Conservation (phyloP, 106 monocot genomes). For the Platanthera guangdongensis region DNA sequence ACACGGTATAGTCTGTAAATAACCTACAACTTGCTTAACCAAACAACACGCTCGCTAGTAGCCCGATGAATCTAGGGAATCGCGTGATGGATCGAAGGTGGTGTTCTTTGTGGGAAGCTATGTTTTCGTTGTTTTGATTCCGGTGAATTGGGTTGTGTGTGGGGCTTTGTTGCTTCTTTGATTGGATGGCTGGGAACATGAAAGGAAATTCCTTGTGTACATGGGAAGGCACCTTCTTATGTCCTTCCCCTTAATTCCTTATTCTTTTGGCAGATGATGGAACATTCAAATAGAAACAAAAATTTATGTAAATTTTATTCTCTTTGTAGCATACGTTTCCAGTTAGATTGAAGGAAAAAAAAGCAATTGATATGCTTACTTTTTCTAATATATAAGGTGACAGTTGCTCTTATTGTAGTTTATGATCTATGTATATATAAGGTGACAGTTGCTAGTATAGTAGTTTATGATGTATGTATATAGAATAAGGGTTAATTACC, state of each 20-base stretch:
- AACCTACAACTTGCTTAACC: background rate
- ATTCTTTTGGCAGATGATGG: background rate
- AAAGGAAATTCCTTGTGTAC: background rate
- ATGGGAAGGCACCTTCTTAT: background rate
- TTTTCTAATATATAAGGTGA: background rate
- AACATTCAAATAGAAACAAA: no score
- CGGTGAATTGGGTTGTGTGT: background rate
- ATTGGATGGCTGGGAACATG: background rate
- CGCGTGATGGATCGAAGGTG: background rate
- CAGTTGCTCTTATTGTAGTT: no score
- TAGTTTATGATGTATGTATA: no score
- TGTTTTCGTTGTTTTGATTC: background rate
- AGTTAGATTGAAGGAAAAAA: background rate
- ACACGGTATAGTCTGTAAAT: background rate
- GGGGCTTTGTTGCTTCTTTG: constrained; percentile 1
- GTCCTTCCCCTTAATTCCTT: background rate
- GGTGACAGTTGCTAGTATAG: background rate
- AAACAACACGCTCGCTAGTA: background rate
- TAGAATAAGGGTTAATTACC: background rate
- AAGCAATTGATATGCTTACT: background rate
- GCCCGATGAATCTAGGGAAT: background rate
- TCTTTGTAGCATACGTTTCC: constrained; percentile 6
- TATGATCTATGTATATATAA: background rate
- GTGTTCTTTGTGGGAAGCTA: background rate
- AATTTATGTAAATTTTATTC: background rate